Evolutionary conservation across 2,329 filamentous ascomycete genomes (phyloP), one percentile per base, ranked within the genome.

Genomic region (Xylaria sp.): DNA sequence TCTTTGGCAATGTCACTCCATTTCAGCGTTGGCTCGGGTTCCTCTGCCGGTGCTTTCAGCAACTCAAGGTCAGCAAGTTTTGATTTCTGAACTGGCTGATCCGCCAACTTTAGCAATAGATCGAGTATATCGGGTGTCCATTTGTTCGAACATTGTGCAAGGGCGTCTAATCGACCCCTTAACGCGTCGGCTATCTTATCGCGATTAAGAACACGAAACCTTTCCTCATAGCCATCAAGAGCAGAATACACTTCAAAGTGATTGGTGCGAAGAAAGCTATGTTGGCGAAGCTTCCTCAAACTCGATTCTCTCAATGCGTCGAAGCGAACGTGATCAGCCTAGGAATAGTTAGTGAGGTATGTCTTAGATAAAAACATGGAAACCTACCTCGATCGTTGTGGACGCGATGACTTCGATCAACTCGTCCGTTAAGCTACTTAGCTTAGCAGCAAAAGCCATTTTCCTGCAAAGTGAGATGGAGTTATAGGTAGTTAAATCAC

Each of bases 1-100:
- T 95, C 91, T 9, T 84, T 86, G 57, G 93, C 86, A 61, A 98
- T 90, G 42, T 97, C 91, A 63, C 90, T 86, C 94, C 94, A 98
- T 25, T 86, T 92, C 63, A 97, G 79, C 16, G 82, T 78, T 2
- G 84, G 83, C 3, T 81, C 81, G 1, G 81, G 77, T 18, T 83
- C 82, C 3, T 83, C 79, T 8, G 82, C 79, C 0, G 84, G 81
- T 44, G 83, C 78, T 37, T 79, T 83, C 2, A 91, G 79, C 1
- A 82, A 78, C 21, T 90, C 84, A n/a, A 96, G 81, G 70, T 89
- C 86, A 48, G 87, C 84, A 0, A 95, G 80, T 3, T 83, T 87
- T 0, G 92, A 88, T 60, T 93, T 91, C 61, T 90, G 86, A 0
- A 90, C 87, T 2, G 96, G 95, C 62, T 90, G 87, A 73, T 97